phyloP scores from a whole-genome alignment of 2,329 filamentous ascomycete genomes.

The Colletotrichum chlorophyti region DNA sequence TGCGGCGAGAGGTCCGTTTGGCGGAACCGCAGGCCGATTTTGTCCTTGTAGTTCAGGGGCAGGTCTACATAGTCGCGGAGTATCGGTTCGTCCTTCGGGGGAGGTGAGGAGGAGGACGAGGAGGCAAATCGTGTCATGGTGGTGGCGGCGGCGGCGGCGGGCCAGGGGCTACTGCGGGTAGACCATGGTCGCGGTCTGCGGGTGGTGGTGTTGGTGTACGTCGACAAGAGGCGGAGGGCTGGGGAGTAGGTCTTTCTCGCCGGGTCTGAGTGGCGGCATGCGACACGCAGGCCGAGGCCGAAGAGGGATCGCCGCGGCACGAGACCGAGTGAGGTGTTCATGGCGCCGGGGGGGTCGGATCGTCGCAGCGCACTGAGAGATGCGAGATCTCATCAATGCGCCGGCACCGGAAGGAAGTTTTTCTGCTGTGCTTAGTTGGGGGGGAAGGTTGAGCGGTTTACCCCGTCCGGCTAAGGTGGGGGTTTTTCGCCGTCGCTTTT shows the following conservation, averaged over 20 bases:
- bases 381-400: constrained; percentile 22
- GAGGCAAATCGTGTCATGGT: background rate
- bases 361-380: constrained; percentile 20
- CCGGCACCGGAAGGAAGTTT: background rate
- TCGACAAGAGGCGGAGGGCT: constrained; percentile 13
- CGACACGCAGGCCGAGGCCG: constrained; percentile 16
- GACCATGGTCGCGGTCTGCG: background rate
- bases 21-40: constrained; percentile 60
- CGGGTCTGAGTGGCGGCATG: constrained; percentile 1
- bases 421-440: background rate
- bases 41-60: constrained; percentile 63
- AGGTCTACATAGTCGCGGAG: constrained; percentile 64
- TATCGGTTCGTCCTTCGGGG: constrained; percentile 35
- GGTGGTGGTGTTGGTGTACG: background rate
- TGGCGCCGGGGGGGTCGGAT: constrained; percentile 16
- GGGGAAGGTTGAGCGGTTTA: background rate
- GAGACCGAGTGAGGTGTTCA: constrained; percentile 28
- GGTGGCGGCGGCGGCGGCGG: background rate
- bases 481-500: too few relatives aligned
- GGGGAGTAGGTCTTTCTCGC: background rate
- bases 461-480: too few relatives aligned
- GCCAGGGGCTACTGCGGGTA: too few relatives aligned
- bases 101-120: background rate
- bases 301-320: constrained; percentile 24
- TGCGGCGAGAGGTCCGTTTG: constrained; percentile 53